Evolutionary conservation across 129 eudicot genomes (phyloP), one percentile per base, ranked within the genome.

Genomic region (Glebionis coronaria): DNA sequence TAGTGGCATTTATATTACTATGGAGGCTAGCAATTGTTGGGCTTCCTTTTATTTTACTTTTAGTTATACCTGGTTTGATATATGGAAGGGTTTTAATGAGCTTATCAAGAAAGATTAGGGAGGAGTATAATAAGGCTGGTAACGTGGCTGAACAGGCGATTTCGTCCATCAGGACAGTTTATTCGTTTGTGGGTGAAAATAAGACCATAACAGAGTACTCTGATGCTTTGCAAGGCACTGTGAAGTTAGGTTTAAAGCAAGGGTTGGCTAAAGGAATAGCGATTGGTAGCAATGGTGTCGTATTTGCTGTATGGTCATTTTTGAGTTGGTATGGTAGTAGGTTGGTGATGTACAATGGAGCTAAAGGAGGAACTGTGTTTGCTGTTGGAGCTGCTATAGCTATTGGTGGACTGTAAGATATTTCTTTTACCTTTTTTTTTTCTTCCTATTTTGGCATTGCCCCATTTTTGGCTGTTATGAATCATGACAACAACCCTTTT

Each of bases 1-100:
- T 76, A 9, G 80, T 70, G 8, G 88, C 70, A 23, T 83, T 83
- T 68, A 10, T 71, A 62, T 58, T 83, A 67, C 61, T 79, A 25
- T 83, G 88, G 88, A 79, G 80, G 70, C 80, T 83, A 64, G 84
- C 88, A 2, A 79, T 83, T n/a, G 88, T 83, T 9, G 88, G 82
- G 54, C 74, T 83, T 27, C 88, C 88, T 1, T 83, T 83, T 55
- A 38, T 76, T 56, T 10, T 83, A 14, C n/a, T 83, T 58, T 69
- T 79, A 4, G 73, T 83, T 25, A 83, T 83, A 20, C 88, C 88
- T 0, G 82, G 88, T 59, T 55, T 83, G 53, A 76, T 83, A 1
- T 83, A 76, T 10, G 88, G 84, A 20, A 45, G 72, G 61, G 77
- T 82, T n/a, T 10, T 83, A 7, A 79, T 79, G 58, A 78, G 70